These are phyloP conservation scores for Lachnum nothofagi DNA, from an alignment of 2,329 filamentous ascomycete genomes.

Conservation along the genomic window DNA sequence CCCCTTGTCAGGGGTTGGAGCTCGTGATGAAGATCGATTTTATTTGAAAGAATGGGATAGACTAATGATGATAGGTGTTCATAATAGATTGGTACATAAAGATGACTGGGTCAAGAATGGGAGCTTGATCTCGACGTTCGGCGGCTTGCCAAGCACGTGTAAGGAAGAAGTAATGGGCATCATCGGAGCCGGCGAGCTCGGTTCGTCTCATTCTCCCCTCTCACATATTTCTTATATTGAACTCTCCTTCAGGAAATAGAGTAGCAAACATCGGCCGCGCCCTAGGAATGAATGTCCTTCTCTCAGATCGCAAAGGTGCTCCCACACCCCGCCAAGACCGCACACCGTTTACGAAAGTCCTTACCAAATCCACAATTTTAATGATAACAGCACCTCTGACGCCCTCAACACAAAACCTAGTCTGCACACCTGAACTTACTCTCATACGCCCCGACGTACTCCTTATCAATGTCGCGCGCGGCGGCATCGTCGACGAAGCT, in stretches of 20 bases:
- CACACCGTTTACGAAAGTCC: slow-evolving; percentile 17
- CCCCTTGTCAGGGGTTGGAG: slow-evolving; percentile 24
- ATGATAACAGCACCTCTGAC: slow-evolving; percentile 24
- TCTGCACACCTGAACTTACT: slow-evolving; percentile 22
- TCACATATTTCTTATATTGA: background rate
- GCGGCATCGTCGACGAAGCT: slow-evolving; percentile 30
- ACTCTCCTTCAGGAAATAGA: background rate
- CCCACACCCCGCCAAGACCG: slow-evolving; percentile 10
- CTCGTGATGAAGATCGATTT: slow-evolving; percentile 22
- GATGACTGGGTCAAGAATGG: slow-evolving; percentile 25
- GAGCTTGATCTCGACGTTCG: slow-evolving; percentile 23
- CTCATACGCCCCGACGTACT: slow-evolving; percentile 22
- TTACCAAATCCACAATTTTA: slow-evolving; percentile 18
- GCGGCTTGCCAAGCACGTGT: slow-evolving; percentile 21
- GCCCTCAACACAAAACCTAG: slow-evolving; percentile 23
- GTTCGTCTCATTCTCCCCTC: slow-evolving; percentile 13
- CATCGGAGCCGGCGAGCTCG: slow-evolving; percentile 27
- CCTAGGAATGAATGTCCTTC: slow-evolving; percentile 21
- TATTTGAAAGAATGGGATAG: background rate
- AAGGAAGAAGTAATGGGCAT: slow-evolving; percentile 27
- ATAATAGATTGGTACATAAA: background rate
- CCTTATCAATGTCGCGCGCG: slow-evolving; percentile 32
- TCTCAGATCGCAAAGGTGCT: slow-evolving; percentile 21
- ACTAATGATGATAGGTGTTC: background rate
- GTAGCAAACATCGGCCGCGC: slow-evolving; percentile 21